phyloP scores from a whole-genome alignment of 352 stramenopile genomes.

The Elongisporangium prolatum region DNA sequence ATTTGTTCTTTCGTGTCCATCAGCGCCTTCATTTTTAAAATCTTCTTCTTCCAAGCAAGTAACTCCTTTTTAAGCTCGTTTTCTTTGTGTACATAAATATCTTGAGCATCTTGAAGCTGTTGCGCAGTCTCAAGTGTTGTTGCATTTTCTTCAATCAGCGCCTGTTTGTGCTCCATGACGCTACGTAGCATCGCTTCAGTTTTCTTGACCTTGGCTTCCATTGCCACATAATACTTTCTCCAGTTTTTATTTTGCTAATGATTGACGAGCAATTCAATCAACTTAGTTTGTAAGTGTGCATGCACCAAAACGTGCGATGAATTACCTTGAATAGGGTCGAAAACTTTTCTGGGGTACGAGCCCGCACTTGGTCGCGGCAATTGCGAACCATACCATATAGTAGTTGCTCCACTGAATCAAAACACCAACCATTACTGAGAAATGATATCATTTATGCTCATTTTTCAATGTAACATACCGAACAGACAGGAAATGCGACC shows the following conservation, averaged over 20 bases:
- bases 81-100: conserved; percentile 16
- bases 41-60: conserved; percentile 48
- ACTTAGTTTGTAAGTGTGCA: not conserved
- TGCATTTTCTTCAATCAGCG: conserved; percentile 21
- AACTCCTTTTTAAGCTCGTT: conserved; percentile 32
- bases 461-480: conserved; percentile 13
- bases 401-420: conserved; percentile 49
- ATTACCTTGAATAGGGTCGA: conserved; percentile 55
- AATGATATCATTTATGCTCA: not conserved
- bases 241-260: conserved; percentile 61
- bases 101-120: conserved; percentile 17
- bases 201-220: conserved; percentile 36
- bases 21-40: conserved; percentile 40
- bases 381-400: conserved; percentile 57
- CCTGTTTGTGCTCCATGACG: conserved; percentile 26
- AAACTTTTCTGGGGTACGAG: conserved; percentile 41
- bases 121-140: conserved; percentile 16
- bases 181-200: conserved; percentile 29
- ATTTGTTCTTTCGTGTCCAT: conserved; percentile 36
- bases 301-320: not conserved
- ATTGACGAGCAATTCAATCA: not conserved
- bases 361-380: conserved; percentile 39
- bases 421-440: not conserved
- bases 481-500: conserved; percentile 41
- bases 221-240: conserved; percentile 59